Base-by-base conservation (phyloP, 306 rosid species). In the Trifolium dubium region DNA sequence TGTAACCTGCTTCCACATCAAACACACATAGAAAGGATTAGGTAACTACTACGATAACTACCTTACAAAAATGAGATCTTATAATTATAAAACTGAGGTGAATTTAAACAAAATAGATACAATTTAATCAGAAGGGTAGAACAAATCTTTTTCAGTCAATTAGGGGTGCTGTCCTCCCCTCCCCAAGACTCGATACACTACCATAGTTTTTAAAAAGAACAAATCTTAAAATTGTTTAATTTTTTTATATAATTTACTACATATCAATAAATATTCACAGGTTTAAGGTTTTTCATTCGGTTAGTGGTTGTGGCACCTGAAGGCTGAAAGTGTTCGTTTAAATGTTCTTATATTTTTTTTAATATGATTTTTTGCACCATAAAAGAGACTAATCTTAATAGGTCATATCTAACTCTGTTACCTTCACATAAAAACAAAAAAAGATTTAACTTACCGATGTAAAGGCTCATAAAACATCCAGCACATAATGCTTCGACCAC, bases 401-500 rank as follows among this genome's bases (percentile, higher is more conserved):
- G 47, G 68, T 44, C 64, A 64, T 78, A 41, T 17, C 47, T 56
- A 67, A 51, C 75, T 44, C 14, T 10, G 47, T 70, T 23, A 10
- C 17, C 59, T 31, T 58, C 49, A 47, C 28, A 43, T 7, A 10
- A 32, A 53, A 51, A 28, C 39, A 39, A 0, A 1, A 12, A 71
- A 15, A 18, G 5, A 14, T 28, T 35, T 37, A 59, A 49, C 92
- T 85, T 82, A 95, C 99, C 86, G 29, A 92, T 90, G 63, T 95
- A 92, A 64, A 90, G 75, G 79, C 96, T 85, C 88, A 90, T 83
- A 80, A 92, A 95, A 47, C 96, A 88, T 81, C 88, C 99, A 10
- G 97, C 90, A 72, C 88, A 90, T 60, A 90, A 67, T 50, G 93
- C 97, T 89, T 95, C 98, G 43, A 85, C 80, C 35, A 90, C 83